Percentiles rank a stretch among this genome's conserved stretches.
These are phyloP conservation scores for Xerocomus minutiporus DNA, from an alignment of 1,284 basidiomycete genomes.

Conservation along the genomic window DNA sequence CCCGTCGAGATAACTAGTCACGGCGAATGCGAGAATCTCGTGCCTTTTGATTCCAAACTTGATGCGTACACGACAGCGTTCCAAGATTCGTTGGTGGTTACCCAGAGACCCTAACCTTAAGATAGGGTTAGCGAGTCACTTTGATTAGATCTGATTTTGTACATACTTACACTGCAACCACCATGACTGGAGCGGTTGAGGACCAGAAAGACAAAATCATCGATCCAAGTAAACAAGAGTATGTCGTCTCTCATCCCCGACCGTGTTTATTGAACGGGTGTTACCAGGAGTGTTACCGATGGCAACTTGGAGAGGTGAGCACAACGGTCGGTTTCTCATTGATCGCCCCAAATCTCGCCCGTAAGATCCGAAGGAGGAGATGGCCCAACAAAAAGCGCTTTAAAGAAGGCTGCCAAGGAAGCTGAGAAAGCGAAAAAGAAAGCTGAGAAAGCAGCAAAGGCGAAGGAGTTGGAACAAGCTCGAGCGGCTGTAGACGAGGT, in stretches of 20 bases:
- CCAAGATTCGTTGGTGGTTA: neutral
- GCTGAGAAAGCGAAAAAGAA: conserved; percentile 92
- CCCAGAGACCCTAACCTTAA: conserved; percentile 17
- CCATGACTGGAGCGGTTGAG: conserved; percentile 15
- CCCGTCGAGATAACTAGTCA: too few species aligned
- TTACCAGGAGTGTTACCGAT: conserved; percentile 14
- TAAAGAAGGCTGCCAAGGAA: conserved; percentile 91
- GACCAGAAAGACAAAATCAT: neutral
- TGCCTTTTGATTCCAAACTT: neutral
- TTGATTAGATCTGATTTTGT: conserved; percentile 24
- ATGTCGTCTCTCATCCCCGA: neutral
- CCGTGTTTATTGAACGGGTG: neutral
- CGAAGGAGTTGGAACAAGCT: conserved; percentile 63
- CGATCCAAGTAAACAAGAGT: conserved; percentile 10
- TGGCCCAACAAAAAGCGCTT: conserved; percentile 80
- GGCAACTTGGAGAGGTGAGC: conserved; percentile 13
- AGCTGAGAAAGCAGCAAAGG: conserved; percentile 77
- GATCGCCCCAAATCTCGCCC: conserved; percentile 4
- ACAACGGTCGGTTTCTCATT: neutral
- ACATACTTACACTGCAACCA: neutral
- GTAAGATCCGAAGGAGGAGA: conserved; percentile 32
- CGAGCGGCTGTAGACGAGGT: conserved; percentile 69
- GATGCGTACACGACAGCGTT: neutral
- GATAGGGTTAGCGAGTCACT: conserved; percentile 3
- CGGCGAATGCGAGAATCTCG: neutral